phyloP scores from a whole-genome alignment of 257 asterid species.

The Gynochthodes officinalis region DNA sequence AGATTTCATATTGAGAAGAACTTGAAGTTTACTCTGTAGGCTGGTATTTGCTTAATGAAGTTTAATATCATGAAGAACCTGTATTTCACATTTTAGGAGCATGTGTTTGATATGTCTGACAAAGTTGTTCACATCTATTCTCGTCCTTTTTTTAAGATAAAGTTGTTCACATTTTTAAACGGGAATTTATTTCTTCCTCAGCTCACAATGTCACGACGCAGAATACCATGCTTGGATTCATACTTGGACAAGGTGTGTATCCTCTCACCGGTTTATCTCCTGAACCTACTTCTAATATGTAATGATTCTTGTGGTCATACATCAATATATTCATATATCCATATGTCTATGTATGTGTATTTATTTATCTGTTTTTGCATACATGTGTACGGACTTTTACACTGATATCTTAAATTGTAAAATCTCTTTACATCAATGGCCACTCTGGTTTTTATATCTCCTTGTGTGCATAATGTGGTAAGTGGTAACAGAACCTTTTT shows the following conservation, averaged over 20 bases:
- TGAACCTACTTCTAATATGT: background rate
- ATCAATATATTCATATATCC: background rate
- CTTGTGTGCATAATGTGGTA: background rate
- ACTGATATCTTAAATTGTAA: background rate
- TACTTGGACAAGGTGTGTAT: constrained; percentile 87
- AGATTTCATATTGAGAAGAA: background rate
- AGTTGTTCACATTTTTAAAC: constrained; percentile 2
- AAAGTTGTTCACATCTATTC: background rate
- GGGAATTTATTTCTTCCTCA: constrained; percentile 33
- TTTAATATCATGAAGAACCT: background rate
- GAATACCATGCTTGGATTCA: constrained; percentile 96
- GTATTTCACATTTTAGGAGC: background rate
- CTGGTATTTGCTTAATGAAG: background rate
- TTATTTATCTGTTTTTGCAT: background rate
- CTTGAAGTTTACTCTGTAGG: background rate
- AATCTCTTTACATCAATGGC: background rate
- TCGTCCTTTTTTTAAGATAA: background rate
- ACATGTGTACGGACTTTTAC: too few species aligned
- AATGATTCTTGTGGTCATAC: background rate
- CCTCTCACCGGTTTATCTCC: constrained; percentile 9
- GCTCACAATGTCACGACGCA: constrained; percentile 98
- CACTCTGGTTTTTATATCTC: background rate
- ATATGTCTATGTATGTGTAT: background rate
- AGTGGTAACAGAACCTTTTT: background rate
- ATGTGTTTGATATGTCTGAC: background rate